Evolutionary conservation across 2,329 filamentous ascomycete genomes (phyloP).

Genomic region (Colletotrichum endophyticum): DNA sequence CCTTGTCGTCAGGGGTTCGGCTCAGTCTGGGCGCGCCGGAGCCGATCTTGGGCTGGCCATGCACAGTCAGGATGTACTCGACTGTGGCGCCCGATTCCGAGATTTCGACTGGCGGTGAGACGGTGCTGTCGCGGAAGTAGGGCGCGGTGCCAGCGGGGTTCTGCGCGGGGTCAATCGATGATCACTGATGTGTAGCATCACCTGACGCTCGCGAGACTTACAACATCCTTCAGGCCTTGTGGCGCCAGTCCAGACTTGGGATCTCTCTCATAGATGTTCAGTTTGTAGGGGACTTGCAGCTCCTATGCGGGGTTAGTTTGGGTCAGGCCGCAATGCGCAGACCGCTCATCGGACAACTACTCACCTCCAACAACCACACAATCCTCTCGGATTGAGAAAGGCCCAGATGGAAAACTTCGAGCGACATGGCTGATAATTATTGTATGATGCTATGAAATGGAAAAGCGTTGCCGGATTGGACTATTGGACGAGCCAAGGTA

Average conservation of each 20-base stretch:
- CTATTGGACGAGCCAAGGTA: neutral
- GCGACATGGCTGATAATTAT: slow-evolving; percentile 5
- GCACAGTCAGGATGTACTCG: slow-evolving; percentile 64
- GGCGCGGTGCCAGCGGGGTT: slow-evolving; percentile 62
- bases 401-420: slow-evolving; percentile 22
- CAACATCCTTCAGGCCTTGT: slow-evolving; percentile 9
- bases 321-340: neutral
- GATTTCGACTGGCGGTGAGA: slow-evolving; percentile 44
- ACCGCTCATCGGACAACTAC: neutral
- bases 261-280: slow-evolving; percentile 10
- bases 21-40: slow-evolving; percentile 48
- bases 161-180: neutral
- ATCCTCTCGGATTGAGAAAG: slow-evolving; percentile 24
- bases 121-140: slow-evolving; percentile 59
- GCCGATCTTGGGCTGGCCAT: slow-evolving; percentile 36
- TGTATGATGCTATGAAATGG: neutral
- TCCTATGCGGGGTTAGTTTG: neutral
- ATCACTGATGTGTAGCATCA: neutral
- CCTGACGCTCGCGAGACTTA: neutral
- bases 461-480: neutral
- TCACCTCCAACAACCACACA: slow-evolving; percentile 21
- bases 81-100: slow-evolving; percentile 64
- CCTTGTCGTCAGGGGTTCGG: slow-evolving; percentile 39
- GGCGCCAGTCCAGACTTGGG: slow-evolving; percentile 5
- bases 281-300: slow-evolving; percentile 17